Conservation (phyloP, 1,284 basidiomycete genomes). For the Cutaneotrichosporon cutaneum region DNA sequence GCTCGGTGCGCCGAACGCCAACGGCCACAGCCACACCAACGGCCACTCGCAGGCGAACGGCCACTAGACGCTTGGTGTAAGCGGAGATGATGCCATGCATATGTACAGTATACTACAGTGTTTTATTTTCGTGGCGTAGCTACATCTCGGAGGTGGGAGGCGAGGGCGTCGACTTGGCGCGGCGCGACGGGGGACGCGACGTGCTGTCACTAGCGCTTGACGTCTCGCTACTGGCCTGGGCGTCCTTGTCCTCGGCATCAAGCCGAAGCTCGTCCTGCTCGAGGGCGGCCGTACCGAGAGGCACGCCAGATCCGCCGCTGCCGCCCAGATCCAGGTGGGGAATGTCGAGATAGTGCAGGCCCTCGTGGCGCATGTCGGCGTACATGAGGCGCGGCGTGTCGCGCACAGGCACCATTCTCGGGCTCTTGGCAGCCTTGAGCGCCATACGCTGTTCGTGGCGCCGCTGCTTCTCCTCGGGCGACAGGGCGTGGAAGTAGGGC, state of each 20-base stretch:
- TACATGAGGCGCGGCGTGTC: conserved; percentile 36
- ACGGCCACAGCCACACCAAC: not conserved
- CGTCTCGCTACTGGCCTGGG: not conserved
- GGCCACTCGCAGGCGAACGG: not conserved
- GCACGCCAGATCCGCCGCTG: not conserved
- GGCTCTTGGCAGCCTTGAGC: conserved; percentile 27
- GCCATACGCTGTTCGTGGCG: conserved; percentile 12
- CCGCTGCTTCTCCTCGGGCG: conserved; percentile 1
- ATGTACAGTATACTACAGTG: conserved; percentile 6
- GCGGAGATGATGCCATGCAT: conserved; percentile 3
- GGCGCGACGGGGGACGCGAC: not conserved
- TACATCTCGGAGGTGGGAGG: not conserved
- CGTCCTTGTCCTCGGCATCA: not conserved
- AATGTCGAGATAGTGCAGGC: conserved; percentile 16
- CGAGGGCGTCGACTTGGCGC: not conserved
- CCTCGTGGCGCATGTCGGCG: conserved; percentile 36
- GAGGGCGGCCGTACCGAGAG: not conserved
- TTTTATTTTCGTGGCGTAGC: not conserved
- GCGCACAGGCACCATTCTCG: conserved; percentile 28
- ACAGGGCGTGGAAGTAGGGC: conserved; percentile 6
- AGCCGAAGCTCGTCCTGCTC: not conserved
- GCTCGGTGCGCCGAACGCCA: conserved; percentile 16
- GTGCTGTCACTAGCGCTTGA: not conserved
- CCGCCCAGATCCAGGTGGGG: conserved; percentile 7
- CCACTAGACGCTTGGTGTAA: not conserved